A percentile compares a stretch with the other conserved stretches of the same genome.
phyloP scores from a whole-genome alignment of 2,329 filamentous ascomycete species.

The Penicillium sp. region DNA sequence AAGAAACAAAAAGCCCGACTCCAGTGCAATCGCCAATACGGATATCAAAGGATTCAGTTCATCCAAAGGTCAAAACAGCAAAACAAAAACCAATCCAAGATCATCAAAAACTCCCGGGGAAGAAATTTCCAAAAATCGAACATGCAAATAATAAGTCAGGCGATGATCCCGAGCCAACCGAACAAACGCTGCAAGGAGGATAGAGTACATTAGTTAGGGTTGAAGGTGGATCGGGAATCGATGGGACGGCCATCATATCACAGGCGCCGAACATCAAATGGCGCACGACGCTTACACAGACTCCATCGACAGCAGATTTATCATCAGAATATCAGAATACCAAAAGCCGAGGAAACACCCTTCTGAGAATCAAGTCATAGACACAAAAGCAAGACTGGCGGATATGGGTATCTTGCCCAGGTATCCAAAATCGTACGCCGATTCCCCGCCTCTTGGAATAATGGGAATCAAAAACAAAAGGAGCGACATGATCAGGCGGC shows the following conservation, averaged over 20 bases:
- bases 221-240: conserved; percentile 17
- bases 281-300: conserved; percentile 10
- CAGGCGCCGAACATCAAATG: not conserved
- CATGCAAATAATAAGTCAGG: conserved; percentile 12
- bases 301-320: conserved; percentile 13
- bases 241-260: conserved; percentile 10
- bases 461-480: conserved; percentile 7
- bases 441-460: conserved; percentile 23
- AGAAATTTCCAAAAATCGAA: conserved; percentile 8
- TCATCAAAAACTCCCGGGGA: conserved; percentile 17
- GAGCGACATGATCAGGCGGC: conserved; percentile 25
- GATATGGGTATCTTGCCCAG: conserved; percentile 19
- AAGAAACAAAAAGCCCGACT: conserved; percentile 28
- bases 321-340: conserved; percentile 20
- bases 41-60: conserved; percentile 31
- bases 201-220: conserved; percentile 31
- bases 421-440: conserved; percentile 30
- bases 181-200: conserved; percentile 25
- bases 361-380: conserved; percentile 12
- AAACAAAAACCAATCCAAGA: conserved; percentile 17
- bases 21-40: conserved; percentile 33
- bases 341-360: conserved; percentile 10
- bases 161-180: conserved; percentile 19
- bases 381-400: conserved; percentile 12
- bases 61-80: conserved; percentile 8